These are phyloP conservation scores for Kodamaea jinghongensis DNA, from an alignment of 805 yeast genomes.

Conservation along the genomic window DNA sequence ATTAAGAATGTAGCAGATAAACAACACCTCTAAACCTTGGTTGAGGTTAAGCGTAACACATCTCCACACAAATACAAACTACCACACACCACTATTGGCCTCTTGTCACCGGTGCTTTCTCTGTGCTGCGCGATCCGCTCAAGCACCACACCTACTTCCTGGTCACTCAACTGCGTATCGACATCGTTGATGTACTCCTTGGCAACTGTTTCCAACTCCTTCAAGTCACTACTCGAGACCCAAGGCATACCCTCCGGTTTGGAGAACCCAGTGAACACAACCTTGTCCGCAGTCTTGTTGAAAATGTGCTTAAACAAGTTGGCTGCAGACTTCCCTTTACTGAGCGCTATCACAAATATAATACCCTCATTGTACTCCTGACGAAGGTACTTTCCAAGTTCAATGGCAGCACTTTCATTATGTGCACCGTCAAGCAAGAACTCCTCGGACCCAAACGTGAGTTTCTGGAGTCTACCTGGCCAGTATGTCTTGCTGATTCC, in stretches of 20 bases:
- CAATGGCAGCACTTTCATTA: constrained; percentile 80
- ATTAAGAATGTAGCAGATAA: too few species aligned
- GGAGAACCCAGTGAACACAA: constrained; percentile 63
- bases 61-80: constrained; percentile 43
- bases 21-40: too few species aligned
- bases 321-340: constrained; percentile 64
- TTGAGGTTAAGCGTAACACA: constrained; percentile 23
- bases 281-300: constrained; percentile 45
- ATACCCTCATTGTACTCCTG: constrained; percentile 26
- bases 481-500: constrained; percentile 63
- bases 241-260: constrained; percentile 92
- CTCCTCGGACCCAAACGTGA: constrained; percentile 17
- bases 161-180: constrained; percentile 9
- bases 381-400: constrained; percentile 55
- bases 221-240: constrained; percentile 53
- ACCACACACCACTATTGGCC: constrained; percentile 40
- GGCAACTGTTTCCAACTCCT: constrained; percentile 27
- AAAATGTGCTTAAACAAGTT: constrained; percentile 53
- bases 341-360: constrained; percentile 69
- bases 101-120: constrained; percentile 17
- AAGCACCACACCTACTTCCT: constrained; percentile 15
- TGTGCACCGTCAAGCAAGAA: constrained; percentile 89
- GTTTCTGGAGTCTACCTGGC: constrained; percentile 83
- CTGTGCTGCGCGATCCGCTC: constrained; percentile 12
- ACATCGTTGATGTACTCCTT: constrained; percentile 22